Base-by-base conservation (phyloP, 164 flowering plant species). In the Piper betle region DNA sequence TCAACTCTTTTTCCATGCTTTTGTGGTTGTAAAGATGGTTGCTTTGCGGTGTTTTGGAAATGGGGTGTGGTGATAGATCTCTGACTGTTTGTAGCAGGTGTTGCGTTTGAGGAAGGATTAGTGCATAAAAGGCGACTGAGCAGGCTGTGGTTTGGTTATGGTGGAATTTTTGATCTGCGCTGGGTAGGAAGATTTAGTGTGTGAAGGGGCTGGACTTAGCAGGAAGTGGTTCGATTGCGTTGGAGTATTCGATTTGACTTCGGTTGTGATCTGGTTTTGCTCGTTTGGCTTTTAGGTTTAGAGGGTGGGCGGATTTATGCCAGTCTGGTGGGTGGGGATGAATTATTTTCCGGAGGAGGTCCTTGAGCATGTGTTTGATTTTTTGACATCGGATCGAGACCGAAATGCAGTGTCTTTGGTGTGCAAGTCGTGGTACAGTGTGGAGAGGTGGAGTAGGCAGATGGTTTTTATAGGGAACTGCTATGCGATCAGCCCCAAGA, bases 341-440 rank as follows among this genome's bases (percentile, higher is more conserved):
- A 81, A 75, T 71, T 81, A 80, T 62, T 87, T 86, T 65, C 96
- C 94, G 1, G 97, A 88, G 39, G 96, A 86, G 74, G 96, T 91
- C 15, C 43, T 88, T 18, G 97, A 88, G 76, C 83, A 82, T 42
- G 70, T 91, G 2, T 91, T 91, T 65, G 80, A 79, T 66, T 85
- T 75, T 74, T 43, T 91, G 6, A 67, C 78, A 3, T 68, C 84
- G 9, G 79, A 85, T 53, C 66, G 65, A 15, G 97, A 91, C 72
- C 74, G 97, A 8, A 91, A 88, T 73, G 70, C 92, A 13, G 81
- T 83, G 54, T 86, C 97, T 25, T 56, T 82, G 66, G 97, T 88
- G 39, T 86, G 97, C 68, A 85, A 82, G 50, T 76, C 82, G 16
- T 91, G 97, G 97, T 86, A 59, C 68, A 76, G 65, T 57, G 80